Evolutionary conservation across 2,329 filamentous ascomycete species (phyloP).

Genomic region (Albifimbria verrucaria): DNA sequence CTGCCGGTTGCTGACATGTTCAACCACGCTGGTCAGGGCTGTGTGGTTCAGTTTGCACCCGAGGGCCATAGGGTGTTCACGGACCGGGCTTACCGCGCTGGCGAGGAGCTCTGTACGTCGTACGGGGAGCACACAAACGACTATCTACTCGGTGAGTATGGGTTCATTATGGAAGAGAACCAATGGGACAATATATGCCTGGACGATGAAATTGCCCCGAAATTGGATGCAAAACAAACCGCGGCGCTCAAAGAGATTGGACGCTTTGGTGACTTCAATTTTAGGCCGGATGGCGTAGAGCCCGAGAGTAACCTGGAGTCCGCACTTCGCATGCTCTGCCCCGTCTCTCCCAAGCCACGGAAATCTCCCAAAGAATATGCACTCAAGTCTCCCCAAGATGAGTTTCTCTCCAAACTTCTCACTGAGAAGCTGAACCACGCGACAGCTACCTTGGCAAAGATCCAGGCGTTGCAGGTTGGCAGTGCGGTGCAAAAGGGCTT

Average conservation of each 20-base stretch:
- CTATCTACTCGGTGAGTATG: slow-evolving; percentile 68
- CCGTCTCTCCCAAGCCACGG: slow-evolving; percentile 31
- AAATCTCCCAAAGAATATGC: slow-evolving; percentile 42
- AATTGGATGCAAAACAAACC: slow-evolving; percentile 32
- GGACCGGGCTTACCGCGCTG: slow-evolving; percentile 46
- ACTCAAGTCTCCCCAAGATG: slow-evolving; percentile 40
- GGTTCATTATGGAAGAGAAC: slow-evolving; percentile 47
- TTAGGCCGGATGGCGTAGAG: slow-evolving; percentile 40
- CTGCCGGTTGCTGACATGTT: slow-evolving; percentile 73
- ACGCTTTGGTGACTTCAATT: slow-evolving; percentile 48
- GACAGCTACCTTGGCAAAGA: slow-evolving; percentile 23
- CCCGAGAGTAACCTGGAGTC: slow-evolving; percentile 47
- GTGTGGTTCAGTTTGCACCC: slow-evolving; percentile 48
- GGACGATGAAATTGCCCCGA: slow-evolving; percentile 44
- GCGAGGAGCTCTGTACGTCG: slow-evolving; percentile 65
- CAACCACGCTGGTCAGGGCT: slow-evolving; percentile 52
- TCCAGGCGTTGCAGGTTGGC: slow-evolving; percentile 28
- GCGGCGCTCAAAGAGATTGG: slow-evolving; percentile 38
- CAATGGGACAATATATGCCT: slow-evolving; percentile 47
- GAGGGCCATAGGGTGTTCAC: slow-evolving; percentile 52
- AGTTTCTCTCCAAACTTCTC: slow-evolving; percentile 33
- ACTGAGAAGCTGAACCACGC: slow-evolving; percentile 31
- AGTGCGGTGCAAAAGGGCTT: slow-evolving; percentile 31
- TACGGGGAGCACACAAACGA: slow-evolving; percentile 73
- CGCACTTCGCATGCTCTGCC: slow-evolving; percentile 39